These are phyloP conservation scores for Fusarium irregulare DNA, from an alignment of 2,329 filamentous ascomycete genomes.

Conservation along the genomic window DNA sequence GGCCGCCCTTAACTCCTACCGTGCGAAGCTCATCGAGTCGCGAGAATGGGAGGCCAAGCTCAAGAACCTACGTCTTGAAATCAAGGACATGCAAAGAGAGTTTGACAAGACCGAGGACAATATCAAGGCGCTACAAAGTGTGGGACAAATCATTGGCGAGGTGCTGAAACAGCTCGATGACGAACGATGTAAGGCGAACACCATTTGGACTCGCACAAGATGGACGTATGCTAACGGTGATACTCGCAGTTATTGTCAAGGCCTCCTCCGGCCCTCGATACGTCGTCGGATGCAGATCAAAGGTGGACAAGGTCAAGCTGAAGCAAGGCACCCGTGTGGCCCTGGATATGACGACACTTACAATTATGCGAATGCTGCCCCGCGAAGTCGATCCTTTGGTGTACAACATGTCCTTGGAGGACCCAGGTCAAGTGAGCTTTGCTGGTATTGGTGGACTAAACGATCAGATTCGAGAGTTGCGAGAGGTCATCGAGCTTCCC, in stretches of 20 bases:
- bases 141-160: slow-evolving; percentile 99
- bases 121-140: slow-evolving; percentile 98
- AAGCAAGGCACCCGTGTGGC: slow-evolving; percentile 99
- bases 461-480: slow-evolving; percentile 95
- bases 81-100: slow-evolving; percentile 94
- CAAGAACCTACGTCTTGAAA: slow-evolving; percentile 91
- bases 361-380: slow-evolving; percentile 99
- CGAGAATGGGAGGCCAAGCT: slow-evolving; percentile 99
- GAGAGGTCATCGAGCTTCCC: slow-evolving; percentile 97
- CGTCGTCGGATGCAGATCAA: slow-evolving; percentile 97
- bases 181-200: slow-evolving; percentile 82
- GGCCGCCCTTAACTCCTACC: slow-evolving; percentile 81
- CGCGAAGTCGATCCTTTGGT: slow-evolving; percentile 98
- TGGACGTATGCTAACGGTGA: slow-evolving; percentile 34
- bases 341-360: slow-evolving; percentile 98
- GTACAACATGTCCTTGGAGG: slow-evolving; percentile 99
- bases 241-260: slow-evolving; percentile 87
- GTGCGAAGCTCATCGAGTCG: slow-evolving; percentile 87
- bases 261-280: slow-evolving; percentile 97
- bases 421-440: slow-evolving; percentile 97
- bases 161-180: slow-evolving; percentile 99
- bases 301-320: slow-evolving; percentile 96
- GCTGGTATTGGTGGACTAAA: slow-evolving; percentile 97
- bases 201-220: slow-evolving; percentile 8
- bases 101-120: slow-evolving; percentile 98